A percentile compares a stretch with the other conserved stretches of the same genome.
These are phyloP conservation scores for Calvatia gigantea DNA, from an alignment of 768 basidiomycete genomes.

Conservation along the genomic window DNA sequence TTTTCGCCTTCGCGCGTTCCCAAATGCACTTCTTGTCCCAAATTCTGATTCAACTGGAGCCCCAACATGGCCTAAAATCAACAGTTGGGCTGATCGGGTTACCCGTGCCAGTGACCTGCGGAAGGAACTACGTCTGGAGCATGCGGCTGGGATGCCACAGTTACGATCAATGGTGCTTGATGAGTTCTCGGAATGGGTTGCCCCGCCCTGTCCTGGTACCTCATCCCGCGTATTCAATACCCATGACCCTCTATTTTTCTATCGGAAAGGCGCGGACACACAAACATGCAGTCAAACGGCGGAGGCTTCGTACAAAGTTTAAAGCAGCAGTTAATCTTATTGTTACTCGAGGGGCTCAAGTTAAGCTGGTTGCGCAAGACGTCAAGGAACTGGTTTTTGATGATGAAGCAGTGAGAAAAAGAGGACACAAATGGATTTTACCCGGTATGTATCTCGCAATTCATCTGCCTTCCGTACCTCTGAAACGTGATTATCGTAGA, in stretches of 20 bases:
- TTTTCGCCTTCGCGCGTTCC: conserved; percentile 1
- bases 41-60: conserved; percentile 1
- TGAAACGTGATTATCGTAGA: background rate
- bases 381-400: background rate
- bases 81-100: conserved; percentile 2
- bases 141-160: background rate
- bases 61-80: background rate
- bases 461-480: background rate
- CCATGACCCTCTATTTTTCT: conserved; percentile 6
- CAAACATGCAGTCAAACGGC: conserved; percentile 6
- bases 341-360: background rate
- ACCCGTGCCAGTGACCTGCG: background rate
- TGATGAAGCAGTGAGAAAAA: background rate
- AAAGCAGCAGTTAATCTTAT: conserved; percentile 1
- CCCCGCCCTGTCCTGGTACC: background rate
- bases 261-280: conserved; percentile 7
- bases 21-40: conserved; percentile 7
- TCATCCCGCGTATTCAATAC: background rate
- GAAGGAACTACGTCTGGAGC: background rate
- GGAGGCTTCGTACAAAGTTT: conserved; percentile 5
- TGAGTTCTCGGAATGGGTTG: background rate
- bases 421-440: conserved; percentile 5
- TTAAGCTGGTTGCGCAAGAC: background rate
- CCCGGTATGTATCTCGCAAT: background rate
- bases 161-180: background rate